Percentiles rank a stretch among this genome's conserved stretches.
Evolutionary conservation across 331 rosid genomes (phyloP).

Genomic region (Ulmus americana): DNA sequence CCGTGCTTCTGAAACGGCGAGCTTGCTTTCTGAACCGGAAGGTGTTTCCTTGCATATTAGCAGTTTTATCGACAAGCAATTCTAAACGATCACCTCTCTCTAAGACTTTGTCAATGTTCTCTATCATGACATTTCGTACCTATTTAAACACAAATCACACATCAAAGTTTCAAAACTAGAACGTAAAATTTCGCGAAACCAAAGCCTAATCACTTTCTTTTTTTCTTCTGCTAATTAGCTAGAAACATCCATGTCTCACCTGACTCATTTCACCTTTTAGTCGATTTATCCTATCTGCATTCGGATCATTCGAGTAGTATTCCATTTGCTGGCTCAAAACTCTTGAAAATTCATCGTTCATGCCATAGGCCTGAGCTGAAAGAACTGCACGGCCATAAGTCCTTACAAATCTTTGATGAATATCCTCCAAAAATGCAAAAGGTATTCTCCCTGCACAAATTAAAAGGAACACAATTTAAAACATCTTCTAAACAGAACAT

Average conservation of each 20-base stretch:
- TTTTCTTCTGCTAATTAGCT: neutral
- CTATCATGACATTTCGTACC: conserved; percentile 95
- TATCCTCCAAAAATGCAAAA: conserved; percentile 85
- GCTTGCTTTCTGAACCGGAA: conserved; percentile 92
- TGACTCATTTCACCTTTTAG: conserved; percentile 98
- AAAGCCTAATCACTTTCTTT: neutral
- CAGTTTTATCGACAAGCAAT: conserved; percentile 87
- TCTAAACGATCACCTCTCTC: conserved; percentile 99
- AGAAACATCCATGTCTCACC: conserved; percentile 32
- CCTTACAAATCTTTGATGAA: conserved; percentile 85
- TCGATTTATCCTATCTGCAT: conserved; percentile 87
- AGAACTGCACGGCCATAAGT: conserved; percentile 80
- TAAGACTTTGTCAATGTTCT: conserved; percentile 89
- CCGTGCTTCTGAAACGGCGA: conserved; percentile 83
- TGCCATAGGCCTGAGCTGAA: conserved; percentile 79
- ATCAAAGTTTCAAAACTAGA: neutral
- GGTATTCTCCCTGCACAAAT: conserved; percentile 68
- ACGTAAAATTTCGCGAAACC: neutral
- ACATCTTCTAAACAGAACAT: neutral
- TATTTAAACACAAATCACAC: conserved; percentile 14
- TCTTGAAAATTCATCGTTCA: conserved; percentile 94
- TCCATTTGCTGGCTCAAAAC: conserved; percentile 91
- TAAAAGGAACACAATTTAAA: neutral
- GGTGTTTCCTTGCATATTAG: conserved; percentile 91
- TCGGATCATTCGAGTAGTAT: conserved; percentile 82